Evolutionary conservation across 1,284 basidiomycete species (phyloP), one percentile per base, ranked within the genome.

Genomic region (Pseudozyma flocculosa): DNA sequence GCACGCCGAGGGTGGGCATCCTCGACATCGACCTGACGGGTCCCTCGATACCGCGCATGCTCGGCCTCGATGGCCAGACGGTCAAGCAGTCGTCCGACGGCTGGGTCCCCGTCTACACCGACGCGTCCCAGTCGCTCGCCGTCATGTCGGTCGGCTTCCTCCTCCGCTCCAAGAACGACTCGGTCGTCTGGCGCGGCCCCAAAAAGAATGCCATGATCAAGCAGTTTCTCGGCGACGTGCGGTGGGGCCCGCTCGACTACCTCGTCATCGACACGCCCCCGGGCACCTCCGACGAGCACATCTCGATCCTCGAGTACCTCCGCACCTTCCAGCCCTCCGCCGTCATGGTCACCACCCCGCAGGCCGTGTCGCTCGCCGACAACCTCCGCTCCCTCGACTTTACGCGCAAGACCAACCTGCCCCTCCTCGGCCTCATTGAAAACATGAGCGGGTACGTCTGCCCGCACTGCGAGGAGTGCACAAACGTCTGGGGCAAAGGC

Each of bases 141-240:
- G 92, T 91, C 75, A 99, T 99, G 95, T 91, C 88, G 73, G 93
- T 98, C 14, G 95, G 92, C 2, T 97, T 98, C 78, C 80, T 99
- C 70, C 80, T 98, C 58, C 89, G 90, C 79, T 87, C 87, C 72
- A 87, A 87, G 72, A 89, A 89, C 46, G 93, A 96, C 76, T 89
- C 88, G 15, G 92, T 99, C 34, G 90, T 99, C 0, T 99, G 95
- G 95, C 82, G 95, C 67, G 95, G 95, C 0, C 95, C 95, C 32
- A 98, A 98, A 84, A 99, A 98, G 84, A 96, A 96, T 73, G 95
- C 91, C 43, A 98, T 98, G 95, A 97, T 99, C 72, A 83, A 92
- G 70, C 95, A 99, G 81, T 98, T 99, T 77, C 80, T 98, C 76
- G 87, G 87, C 68, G 93, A 99, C 73, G 95, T 98, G 13, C 81